Evolutionary conservation across 2,329 filamentous ascomycete species (phyloP), one percentile per base, ranked within the genome.

Genomic region (Atkinsonella hypoxylon): DNA sequence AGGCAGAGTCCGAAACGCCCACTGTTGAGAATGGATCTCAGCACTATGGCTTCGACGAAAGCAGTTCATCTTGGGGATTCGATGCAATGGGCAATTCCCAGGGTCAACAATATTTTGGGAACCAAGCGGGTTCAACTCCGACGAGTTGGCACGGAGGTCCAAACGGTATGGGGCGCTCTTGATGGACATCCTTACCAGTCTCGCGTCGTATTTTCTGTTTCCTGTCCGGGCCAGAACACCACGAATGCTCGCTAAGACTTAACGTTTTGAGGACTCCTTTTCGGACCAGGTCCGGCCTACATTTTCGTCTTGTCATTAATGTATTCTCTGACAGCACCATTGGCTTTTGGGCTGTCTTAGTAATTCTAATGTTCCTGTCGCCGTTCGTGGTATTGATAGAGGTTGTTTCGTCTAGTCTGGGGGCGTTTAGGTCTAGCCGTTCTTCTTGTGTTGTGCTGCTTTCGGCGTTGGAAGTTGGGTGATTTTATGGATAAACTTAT

Each of bases 21-120:
- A n/a, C 43, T 3, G 40, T 47, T 12, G 56, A 55, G 15, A 54
- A 52, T 17, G 55, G 51, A 39, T 36, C 53, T 22, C 52, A 55
- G 5, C 51, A 58, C 12, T 57, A 57, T 31, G 49, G 45, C 3
- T 46, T 59, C 4, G 57, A 57, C 17, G 55, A 54, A 9, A 53
- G 46, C 22, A 48, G 50, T 36, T 38, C 40, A 2, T 7, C 48
- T 9, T 58, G 56, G 56, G 18, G 12, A 22, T 58, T 57, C 22
- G 57, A 57, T 1, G 32, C 38, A 7, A 52, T 57, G 10, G 55
- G 56, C 32, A 50, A 45, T 17, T 43, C 54, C 6, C 54, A 52
- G n/a, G 54, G 51, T 6, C 50, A 56, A 8, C 50, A 56, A 15
- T 58, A 55, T 41, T 56, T 45, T 36, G 50, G 46, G 4, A 49